Evolutionary conservation across 345 rosid species (phyloP), one percentile per base, ranked within the genome.

Genomic region (Eucalyptus lansdowneana): DNA sequence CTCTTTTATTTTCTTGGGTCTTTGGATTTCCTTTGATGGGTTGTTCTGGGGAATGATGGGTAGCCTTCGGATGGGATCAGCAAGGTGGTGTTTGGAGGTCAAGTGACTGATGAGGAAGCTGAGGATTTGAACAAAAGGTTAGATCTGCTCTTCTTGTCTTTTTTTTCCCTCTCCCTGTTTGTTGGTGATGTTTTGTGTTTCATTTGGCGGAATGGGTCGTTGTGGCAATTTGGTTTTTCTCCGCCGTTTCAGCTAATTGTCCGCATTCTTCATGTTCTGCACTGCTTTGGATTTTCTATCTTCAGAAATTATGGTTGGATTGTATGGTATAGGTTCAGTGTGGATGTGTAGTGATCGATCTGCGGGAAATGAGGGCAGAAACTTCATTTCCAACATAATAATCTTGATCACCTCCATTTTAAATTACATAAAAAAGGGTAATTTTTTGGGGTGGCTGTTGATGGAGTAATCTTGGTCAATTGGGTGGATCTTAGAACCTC

Each of bases 61-160:
- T 44, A 98, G 99, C 98, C 99, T 83, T 98, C 99, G 44, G 99
- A 97, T 94, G 99, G 98, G 91, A 94, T 98, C 91, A 94, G 97
- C 60, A 97, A 95, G 92, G 99, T 96, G 90, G 99, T 98, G 89
- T 98, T 98, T 90, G 99, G 99, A 5, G 99, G 99, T 80, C 99
- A 98, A 92, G 98, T 98, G 87, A 97, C 99, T 7, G 99, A 96
- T 76, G 99, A 97, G 94, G 99, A 97, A 93, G 90, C 88, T 60
- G 98, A 96, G 93, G 95, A 96, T 92, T 93, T 98, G 88, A 97
- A 96, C 93, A 93, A 91, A 92, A 94, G 99, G 99, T 98, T 65
- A 92, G 91, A 93, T 93, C 97, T 92, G 93, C 81, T 81, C 72
- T 89, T 54, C 31, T 47, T 85, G 5, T 17, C 22, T 47, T 44